phyloP scores from a whole-genome alignment of 768 basidiomycete genomes.

The Trichaptum fuscoviolaceum region DNA sequence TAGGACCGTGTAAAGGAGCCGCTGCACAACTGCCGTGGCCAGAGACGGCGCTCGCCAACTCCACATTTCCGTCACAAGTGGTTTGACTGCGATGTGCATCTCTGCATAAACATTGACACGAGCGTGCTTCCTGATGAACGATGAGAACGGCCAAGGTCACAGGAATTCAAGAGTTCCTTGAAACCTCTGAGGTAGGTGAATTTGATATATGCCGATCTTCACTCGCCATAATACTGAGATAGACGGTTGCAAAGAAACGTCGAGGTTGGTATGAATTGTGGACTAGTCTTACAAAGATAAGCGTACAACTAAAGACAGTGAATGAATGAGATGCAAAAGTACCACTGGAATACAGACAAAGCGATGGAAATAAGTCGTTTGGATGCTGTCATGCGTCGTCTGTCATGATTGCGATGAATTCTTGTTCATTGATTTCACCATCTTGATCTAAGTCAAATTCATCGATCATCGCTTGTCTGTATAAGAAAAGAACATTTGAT shows the following conservation, averaged over 20 bases:
- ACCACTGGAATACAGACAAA: not conserved
- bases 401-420: conserved; percentile 96
- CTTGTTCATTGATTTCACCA: conserved; percentile 93
- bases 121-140: too few species aligned
- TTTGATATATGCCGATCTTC: too few species aligned
- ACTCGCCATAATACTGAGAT: too few species aligned
- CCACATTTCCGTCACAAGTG: not conserved
- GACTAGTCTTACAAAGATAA: not conserved
- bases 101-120: too few species aligned
- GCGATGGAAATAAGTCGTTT: not conserved
- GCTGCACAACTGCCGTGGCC: not conserved
- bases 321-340: not conserved
- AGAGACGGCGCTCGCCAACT: not conserved
- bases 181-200: too few species aligned
- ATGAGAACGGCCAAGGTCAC: too few species aligned
- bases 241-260: too few species aligned
- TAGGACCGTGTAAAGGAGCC: not conserved
- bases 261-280: too few species aligned
- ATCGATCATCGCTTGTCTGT: conserved; percentile 99
- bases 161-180: too few species aligned
- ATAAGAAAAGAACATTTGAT: conserved; percentile 24
- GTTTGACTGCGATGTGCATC: too few species aligned
- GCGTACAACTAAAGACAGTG: not conserved
- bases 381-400: conserved; percentile 59
- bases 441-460: conserved; percentile 99